Evolutionary conservation across 805 yeast species (phyloP).

Genomic region (Starmerella asiatica): DNA sequence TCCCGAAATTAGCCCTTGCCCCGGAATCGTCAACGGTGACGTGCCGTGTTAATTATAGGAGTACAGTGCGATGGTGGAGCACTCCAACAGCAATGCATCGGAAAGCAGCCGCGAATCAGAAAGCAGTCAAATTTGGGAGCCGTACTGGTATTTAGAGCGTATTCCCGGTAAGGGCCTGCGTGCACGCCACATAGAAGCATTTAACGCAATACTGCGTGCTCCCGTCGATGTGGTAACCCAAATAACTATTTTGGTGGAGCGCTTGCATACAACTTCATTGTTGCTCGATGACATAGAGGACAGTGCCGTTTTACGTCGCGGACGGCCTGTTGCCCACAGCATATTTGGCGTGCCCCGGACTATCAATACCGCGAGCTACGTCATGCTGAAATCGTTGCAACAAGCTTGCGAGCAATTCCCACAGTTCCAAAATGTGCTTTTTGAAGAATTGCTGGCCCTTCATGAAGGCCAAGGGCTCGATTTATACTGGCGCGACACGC

Average conservation of each 20-base stretch:
- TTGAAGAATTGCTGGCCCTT: constrained; percentile 63
- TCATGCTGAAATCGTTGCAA: constrained; percentile 61
- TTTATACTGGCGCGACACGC: constrained; percentile 70
- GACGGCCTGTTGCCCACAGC: constrained; percentile 64
- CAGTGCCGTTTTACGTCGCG: constrained; percentile 54
- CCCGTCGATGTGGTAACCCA: constrained; percentile 29
- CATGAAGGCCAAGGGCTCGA: constrained; percentile 89
- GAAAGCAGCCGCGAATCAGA: too few species aligned
- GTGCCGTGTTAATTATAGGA: too few species aligned
- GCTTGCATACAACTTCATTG: constrained; percentile 52
- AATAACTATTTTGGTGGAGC: constrained; percentile 40
- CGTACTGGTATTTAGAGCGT: constrained; percentile 38
- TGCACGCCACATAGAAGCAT: constrained; percentile 35
- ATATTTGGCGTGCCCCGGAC: constrained; percentile 69
- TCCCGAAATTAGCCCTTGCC: too few species aligned
- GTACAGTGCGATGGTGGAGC: too few species aligned
- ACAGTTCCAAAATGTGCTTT: constrained; percentile 32
- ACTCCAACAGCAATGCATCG: too few species aligned
- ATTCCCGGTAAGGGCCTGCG: constrained; percentile 49
- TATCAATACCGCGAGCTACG: constrained; percentile 68
- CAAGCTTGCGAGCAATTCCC: constrained; percentile 31
- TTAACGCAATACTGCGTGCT: constrained; percentile 40
- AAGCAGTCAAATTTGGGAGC: constrained; percentile 29
- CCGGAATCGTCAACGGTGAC: too few species aligned
- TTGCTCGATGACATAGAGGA: constrained; percentile 87